Conservation (phyloP, 345 rosid genomes). For the Eucalyptus leucophloia region DNA sequence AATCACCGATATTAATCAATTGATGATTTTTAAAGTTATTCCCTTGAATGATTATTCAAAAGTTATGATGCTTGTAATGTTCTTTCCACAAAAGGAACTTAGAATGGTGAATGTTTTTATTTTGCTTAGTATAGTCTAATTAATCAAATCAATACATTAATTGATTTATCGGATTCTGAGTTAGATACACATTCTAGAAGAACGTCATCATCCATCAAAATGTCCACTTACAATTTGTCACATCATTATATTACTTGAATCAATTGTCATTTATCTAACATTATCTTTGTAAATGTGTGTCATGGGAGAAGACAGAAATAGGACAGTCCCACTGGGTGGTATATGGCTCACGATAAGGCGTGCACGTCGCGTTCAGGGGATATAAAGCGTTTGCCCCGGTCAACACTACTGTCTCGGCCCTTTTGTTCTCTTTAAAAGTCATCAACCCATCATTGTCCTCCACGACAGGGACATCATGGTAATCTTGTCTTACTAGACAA, state of each 20-base stretch:
- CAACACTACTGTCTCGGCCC: background rate
- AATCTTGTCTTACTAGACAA: background rate
- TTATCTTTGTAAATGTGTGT: background rate
- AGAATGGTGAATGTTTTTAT: background rate
- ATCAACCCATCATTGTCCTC: background rate
- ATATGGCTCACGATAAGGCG: background rate
- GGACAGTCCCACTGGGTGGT: background rate
- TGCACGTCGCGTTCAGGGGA: background rate
- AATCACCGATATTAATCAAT: background rate
- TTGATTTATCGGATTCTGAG: background rate
- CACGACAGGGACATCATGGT: background rate
- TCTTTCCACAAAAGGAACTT: background rate
- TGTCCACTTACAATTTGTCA: background rate
- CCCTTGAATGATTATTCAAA: too few relatives aligned
- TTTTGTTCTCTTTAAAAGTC: background rate
- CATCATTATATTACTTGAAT: background rate
- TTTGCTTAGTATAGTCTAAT: background rate
- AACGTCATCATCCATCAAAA: background rate
- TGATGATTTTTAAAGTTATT: background rate
- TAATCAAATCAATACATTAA: background rate
- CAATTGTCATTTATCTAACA: background rate
- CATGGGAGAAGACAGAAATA: background rate
- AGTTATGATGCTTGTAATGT: rapidly evolving
- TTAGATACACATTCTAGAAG: background rate
- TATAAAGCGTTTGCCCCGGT: background rate